Evolutionary conservation across 805 yeast species (phyloP).

Genomic region (Nematodospora valgi): DNA sequence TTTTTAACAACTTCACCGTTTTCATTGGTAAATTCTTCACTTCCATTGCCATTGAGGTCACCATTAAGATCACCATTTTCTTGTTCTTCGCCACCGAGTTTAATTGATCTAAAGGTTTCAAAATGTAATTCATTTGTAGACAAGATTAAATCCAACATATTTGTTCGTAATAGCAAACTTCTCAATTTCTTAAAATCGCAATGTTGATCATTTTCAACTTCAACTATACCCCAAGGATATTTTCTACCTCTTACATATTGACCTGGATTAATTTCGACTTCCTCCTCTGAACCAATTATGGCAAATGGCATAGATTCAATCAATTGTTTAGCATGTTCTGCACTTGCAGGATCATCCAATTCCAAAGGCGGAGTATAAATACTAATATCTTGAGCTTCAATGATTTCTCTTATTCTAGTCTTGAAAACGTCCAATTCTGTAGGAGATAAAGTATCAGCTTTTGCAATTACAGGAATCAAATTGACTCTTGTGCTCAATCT

Average conservation of each 20-base stretch:
- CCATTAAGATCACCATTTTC: constrained; percentile 38
- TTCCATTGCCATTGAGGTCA: constrained; percentile 27
- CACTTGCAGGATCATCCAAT: constrained; percentile 66
- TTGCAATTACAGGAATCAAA: constrained; percentile 85
- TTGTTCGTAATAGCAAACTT: constrained; percentile 72
- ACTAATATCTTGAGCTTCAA: constrained; percentile 78
- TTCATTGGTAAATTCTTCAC: constrained; percentile 24
- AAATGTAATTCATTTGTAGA: constrained; percentile 81
- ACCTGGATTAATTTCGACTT: constrained; percentile 62
- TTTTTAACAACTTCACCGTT: constrained; percentile 30
- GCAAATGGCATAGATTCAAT: constrained; percentile 88
- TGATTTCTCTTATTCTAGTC: constrained; percentile 72
- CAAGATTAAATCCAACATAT: constrained; percentile 76
- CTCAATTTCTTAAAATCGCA: constrained; percentile 84
- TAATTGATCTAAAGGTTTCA: constrained; percentile 71
- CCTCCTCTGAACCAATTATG: constrained; percentile 72
- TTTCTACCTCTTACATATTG: constrained; percentile 71
- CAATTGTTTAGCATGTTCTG: constrained; percentile 76
- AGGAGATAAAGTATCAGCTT: constrained; percentile 79
- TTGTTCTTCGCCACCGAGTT: constrained; percentile 48
- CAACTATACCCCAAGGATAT: constrained; percentile 97
- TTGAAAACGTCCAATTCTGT: constrained; percentile 68
- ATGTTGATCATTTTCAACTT: constrained; percentile 88
- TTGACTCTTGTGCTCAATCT: constrained; percentile 76
- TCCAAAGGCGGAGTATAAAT: constrained; percentile 85